Base-by-base conservation (phyloP, 176 grass and related monocot genomes). In the Tillandsia fasciculata region DNA sequence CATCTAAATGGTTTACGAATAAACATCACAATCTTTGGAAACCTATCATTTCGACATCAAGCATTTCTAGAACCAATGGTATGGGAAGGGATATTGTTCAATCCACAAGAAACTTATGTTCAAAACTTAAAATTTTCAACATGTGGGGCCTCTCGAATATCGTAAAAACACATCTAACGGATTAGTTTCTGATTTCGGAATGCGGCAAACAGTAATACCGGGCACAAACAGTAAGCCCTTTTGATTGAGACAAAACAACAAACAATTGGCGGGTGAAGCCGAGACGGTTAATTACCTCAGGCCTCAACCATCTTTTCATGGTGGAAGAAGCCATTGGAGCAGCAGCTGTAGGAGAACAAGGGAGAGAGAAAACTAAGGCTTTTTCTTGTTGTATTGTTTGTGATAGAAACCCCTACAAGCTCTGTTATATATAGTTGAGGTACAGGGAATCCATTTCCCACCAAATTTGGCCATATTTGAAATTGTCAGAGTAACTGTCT, bases 221-320 rank as follows among this genome's bases (percentile, higher is more conserved):
- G 7, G 52, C 1, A 10, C 53, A 17, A 2, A 24, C 2, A 50
- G 11, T 14, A 12, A 29, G 24, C 8, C 53, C 49, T 33, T 67
- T 64, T 1, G 11, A 10, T 2, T 68, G 50, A 27, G 49, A 69
- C 50, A 79, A 72, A 83, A 64, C 23, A 72, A 28, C 72, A 63
- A 87, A 83, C 69, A 70, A 20, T n/a, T 69, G 63, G 76, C 68
- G n/a, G 53, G 23, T 49, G 13, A 52, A 12, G 48, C 51, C 0
- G 27, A 11, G 6, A 1, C 18, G 15, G 12, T 2, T 12, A 29
- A 71, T 68, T 68, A 68, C 74, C 64, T 76, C 74, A 56, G 72
- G 58, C 48, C 48, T 74, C 72, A 74, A 7, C 59, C 72, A 64
- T 74, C 72, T 74, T 4, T 28, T 74, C 17, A 22, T 11, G 12